Evolutionary conservation across 1,284 basidiomycete genomes (phyloP).

Genomic region (Sporisorium exsertum): DNA sequence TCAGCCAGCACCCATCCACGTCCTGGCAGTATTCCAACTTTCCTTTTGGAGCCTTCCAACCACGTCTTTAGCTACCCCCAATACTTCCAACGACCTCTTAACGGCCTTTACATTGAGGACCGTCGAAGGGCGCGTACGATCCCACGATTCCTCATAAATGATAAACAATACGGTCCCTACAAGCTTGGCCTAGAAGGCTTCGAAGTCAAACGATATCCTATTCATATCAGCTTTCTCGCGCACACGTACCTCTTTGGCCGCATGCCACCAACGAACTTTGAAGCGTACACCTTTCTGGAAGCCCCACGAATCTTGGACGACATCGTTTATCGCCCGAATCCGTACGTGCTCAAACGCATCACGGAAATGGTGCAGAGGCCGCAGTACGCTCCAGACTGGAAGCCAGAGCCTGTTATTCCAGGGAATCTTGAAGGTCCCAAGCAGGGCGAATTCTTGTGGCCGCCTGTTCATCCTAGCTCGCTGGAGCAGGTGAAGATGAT

Average conservation of each 20-base stretch:
- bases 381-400: background rate
- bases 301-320: no score
- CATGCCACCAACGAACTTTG: background rate
- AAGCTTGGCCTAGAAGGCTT: background rate
- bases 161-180: conserved; percentile 3
- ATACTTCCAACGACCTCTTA: no score
- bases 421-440: background rate
- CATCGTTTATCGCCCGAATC: conserved; percentile 9
- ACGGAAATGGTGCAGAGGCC: background rate
- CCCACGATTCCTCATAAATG: background rate
- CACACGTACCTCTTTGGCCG: background rate
- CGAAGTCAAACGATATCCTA: conserved; percentile 5
- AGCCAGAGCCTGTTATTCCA: background rate
- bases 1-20: background rate
- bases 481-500: no score
- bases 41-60: background rate
- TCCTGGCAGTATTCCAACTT: background rate
- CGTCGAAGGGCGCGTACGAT: no score
- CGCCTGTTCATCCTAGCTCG: background rate
- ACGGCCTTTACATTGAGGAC: no score
- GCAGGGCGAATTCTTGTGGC: conserved; percentile 17
- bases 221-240: background rate
- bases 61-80: no score
- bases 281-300: background rate
- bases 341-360: background rate